phyloP scores from a whole-genome alignment of 192 early-diverging fungal genomes.

The Coemansia sp. region DNA sequence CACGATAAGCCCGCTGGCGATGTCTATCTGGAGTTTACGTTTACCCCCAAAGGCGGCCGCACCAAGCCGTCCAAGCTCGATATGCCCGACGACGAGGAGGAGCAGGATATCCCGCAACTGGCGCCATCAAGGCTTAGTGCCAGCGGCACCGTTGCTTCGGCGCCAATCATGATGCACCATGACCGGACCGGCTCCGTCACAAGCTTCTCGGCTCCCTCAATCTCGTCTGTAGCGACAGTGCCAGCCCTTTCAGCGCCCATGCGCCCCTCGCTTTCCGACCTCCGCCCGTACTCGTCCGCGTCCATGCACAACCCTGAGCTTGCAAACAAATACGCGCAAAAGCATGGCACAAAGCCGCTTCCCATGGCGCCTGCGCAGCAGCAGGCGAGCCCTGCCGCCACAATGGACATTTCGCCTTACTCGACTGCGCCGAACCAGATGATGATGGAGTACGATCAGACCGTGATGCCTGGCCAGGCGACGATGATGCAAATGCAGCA shows the following conservation, averaged over 20 bases:
- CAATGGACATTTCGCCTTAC: neutral
- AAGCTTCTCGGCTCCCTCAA: constrained; percentile 2
- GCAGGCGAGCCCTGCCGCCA: neutral
- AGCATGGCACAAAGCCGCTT: constrained; percentile 50
- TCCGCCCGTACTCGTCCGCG: constrained; percentile 54
- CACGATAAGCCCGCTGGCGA: constrained; percentile 48
- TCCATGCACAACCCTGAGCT: constrained; percentile 47
- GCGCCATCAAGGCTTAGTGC: constrained; percentile 19
- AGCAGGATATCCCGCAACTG: constrained; percentile 16
- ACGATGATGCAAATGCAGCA: constrained; percentile 20
- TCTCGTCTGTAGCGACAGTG: constrained; percentile 2
- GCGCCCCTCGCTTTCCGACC: constrained; percentile 47
- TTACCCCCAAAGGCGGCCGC: constrained; percentile 41
- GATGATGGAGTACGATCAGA: constrained; percentile 33
- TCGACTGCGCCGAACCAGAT: neutral
- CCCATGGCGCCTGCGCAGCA: constrained; percentile 26
- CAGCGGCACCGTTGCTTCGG: constrained; percentile 27
- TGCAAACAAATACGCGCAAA: constrained; percentile 50
- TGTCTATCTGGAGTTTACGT: constrained; percentile 53
- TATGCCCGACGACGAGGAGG: constrained; percentile 17
- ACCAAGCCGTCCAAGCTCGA: constrained; percentile 17
- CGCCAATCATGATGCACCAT: constrained; percentile 29
- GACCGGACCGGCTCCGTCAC: neutral
- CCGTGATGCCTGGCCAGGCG: constrained; percentile 44
- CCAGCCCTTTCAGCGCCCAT: constrained; percentile 1